Percentiles rank a stretch among this genome's conserved stretches.
Evolutionary conservation across 208 protist species (phyloP).

Genomic region (Balamuthia mandrillaris): DNA sequence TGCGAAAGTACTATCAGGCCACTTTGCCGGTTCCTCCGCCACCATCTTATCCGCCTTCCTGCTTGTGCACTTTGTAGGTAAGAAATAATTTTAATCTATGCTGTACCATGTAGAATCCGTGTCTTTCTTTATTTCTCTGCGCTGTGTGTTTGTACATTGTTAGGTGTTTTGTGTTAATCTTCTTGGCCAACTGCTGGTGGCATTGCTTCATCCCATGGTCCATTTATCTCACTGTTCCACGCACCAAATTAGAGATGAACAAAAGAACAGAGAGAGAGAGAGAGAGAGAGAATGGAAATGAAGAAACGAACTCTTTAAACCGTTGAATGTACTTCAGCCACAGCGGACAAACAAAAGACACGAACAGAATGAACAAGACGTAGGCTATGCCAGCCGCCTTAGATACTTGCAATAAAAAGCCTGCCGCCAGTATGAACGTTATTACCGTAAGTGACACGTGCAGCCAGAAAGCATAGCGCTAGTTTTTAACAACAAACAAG

Average conservation of each 20-base stretch:
- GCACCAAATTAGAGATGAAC: background rate
- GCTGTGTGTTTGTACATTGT: too few species aligned
- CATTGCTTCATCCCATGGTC: constrained; percentile 55
- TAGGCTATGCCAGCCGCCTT: constrained; percentile 42
- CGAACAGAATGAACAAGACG: constrained; percentile 35
- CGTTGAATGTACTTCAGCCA: constrained; percentile 64
- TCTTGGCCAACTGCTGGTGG: too few species aligned
- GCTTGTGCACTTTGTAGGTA: too few species aligned
- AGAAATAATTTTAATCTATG: too few species aligned
- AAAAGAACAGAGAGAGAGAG: background rate
- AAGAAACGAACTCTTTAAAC: constrained; percentile 57
- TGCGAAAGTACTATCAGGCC: too few species aligned
- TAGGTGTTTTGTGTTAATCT: too few species aligned
- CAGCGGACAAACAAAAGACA: constrained; percentile 56
- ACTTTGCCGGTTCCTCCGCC: too few species aligned
- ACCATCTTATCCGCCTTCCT: too few species aligned
- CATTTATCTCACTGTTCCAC: constrained; percentile 49
- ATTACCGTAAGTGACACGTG: background rate
- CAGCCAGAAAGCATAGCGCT: background rate
- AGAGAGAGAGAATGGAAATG: background rate
- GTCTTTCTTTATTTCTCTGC: too few species aligned
- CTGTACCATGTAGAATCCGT: too few species aligned
- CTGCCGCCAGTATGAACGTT: background rate
- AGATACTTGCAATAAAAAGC: constrained; percentile 29
- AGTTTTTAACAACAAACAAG: background rate